These are phyloP conservation scores for Collybia sordida DNA, from an alignment of 768 basidiomycete species.

Conservation along the genomic window DNA sequence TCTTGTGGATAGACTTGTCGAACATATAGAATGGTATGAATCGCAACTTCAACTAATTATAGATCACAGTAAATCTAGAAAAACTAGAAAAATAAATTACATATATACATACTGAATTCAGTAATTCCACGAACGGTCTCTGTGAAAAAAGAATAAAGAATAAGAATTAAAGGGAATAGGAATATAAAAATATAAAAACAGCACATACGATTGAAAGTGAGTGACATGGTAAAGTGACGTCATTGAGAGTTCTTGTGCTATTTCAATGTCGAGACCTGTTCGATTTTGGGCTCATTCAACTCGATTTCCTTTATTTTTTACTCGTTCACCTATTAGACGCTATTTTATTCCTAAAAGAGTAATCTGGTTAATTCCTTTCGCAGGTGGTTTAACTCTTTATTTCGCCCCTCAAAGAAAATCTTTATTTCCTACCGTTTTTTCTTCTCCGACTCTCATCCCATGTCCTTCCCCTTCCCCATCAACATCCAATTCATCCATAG, in stretches of 20 bases:
- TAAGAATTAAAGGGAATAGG: conserved; percentile 35
- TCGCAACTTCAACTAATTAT: conserved; percentile 82
- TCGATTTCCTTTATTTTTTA: conserved; percentile 28
- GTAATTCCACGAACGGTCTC: conserved; percentile 65
- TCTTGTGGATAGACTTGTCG: conserved; percentile 89
- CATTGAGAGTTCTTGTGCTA: no score
- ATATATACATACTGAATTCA: conserved; percentile 67
- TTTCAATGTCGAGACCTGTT: no score
- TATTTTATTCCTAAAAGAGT: conserved; percentile 27
- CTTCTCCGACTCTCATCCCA: conserved; percentile 46
- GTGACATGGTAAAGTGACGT: conserved; percentile 27
- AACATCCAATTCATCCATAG: conserved; percentile 9
- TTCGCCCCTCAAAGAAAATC: conserved; percentile 42
- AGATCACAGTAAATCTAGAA: not conserved
- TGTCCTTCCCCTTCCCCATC: conserved; percentile 23
- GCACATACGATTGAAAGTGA: conserved; percentile 34
- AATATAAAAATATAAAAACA: not conserved
- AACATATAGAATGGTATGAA: conserved; percentile 90
- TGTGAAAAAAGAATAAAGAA: conserved; percentile 22
- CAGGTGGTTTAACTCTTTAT: conserved; percentile 54
- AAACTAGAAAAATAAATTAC: not conserved
- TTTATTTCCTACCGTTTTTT: conserved; percentile 46
- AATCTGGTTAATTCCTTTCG: conserved; percentile 58
- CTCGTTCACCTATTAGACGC: conserved; percentile 21
- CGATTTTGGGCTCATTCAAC: no score